Evolutionary conservation across 345 rosid genomes (phyloP), one percentile per base, ranked within the genome.

Genomic region (Euclidium syriacum): DNA sequence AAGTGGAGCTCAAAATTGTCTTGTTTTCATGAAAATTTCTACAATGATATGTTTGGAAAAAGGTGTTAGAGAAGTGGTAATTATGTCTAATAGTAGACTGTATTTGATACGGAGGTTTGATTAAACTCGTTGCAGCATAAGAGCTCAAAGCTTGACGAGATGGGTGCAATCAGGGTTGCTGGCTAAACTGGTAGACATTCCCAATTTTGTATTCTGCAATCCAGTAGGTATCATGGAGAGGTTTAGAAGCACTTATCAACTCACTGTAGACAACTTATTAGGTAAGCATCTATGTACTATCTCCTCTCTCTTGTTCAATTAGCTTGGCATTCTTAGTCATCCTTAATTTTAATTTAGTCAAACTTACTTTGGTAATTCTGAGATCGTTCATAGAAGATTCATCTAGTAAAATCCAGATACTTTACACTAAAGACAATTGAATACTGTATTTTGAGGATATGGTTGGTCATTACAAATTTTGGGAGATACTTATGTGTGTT

Each of bases 91-190:
- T 4, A 47, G 26, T 10, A 14, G 17, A 41, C 10, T 39, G 8
- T 64, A 34, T 18, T 72, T n/a, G n/a, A n/a, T n/a, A n/a, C n/a
- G n/a, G n/a, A n/a, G 53, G 70, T 69, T 43, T 12, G 43, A 41
- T 47, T n/a, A 23, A n/a, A 47, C 41, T 52, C n/a, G 11, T 63
- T 73, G 66, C 87, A 92, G 98, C 95, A 92, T 75, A 92, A 82
- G 79, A 89, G 88, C 76, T 78, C 94, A 44, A 92, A 83, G 79
- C 77, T 92, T 59, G 96, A 83, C 65, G 96, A 89, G 72, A 74
- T 89, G 65, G 96, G 98, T 57, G 91, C 81, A 29, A 82, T 92
- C 72, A 87, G 79, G 75, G 96, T 89, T 70, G 88, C 81, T 40
- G 95, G 98, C 82, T 92, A 81, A 81, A 74, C 62, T 29, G 33